Percentiles rank a stretch among this genome's conserved stretches.
Evolutionary conservation across 306 rosid species (phyloP).

Genomic region (Vigna radiata): DNA sequence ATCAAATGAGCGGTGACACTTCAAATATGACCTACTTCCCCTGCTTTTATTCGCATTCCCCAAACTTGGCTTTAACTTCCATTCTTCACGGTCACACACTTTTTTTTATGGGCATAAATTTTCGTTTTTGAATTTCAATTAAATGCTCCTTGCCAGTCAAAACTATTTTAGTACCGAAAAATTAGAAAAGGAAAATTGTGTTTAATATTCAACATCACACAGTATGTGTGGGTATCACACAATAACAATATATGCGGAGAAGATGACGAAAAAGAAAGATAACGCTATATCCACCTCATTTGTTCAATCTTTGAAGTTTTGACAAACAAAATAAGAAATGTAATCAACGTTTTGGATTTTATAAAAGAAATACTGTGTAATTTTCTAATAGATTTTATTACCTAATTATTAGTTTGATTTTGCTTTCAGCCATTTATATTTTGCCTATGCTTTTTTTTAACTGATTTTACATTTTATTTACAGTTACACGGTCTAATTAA

Average conservation of each 20-base stretch:
- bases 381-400: too few species aligned
- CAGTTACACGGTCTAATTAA: too few species aligned
- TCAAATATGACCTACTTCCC: not conserved
- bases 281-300: too few species aligned
- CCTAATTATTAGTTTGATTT: too few species aligned
- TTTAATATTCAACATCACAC: not conserved
- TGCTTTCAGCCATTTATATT: too few species aligned
- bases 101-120: conserved; percentile 11
- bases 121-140: not conserved
- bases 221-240: not conserved
- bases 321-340: too few species aligned
- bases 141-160: not conserved
- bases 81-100: not conserved
- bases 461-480: too few species aligned
- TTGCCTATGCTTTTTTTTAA: too few species aligned
- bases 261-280: too few species aligned
- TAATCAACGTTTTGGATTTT: too few species aligned
- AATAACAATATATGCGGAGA: not conserved
- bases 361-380: too few species aligned
- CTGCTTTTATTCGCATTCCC: not conserved
- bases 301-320: too few species aligned
- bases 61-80: conserved; percentile 9
- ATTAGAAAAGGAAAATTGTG: not conserved
- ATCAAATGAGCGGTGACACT: conserved; percentile 34
- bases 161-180: not conserved